Percentiles rank a stretch among this genome's conserved stretches.
Evolutionary conservation across 75 land plant genomes (phyloP).

Genomic region (Sequoia sempervirens): DNA sequence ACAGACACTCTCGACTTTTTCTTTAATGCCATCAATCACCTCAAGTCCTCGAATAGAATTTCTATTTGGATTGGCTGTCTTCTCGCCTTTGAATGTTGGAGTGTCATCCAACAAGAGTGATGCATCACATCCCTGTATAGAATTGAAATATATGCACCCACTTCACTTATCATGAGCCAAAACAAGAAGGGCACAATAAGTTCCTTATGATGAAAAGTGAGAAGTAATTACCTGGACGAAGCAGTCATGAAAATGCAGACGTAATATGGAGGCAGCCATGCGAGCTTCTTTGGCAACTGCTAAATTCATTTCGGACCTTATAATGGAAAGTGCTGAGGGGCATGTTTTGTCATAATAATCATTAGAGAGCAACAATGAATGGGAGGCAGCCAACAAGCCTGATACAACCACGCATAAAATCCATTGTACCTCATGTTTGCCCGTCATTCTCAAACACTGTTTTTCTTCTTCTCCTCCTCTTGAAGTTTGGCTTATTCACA

Average conservation of each 20-base stretch:
- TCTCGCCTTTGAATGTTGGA: neutral
- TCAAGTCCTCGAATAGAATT: slow-evolving; percentile 7
- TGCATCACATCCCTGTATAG: slow-evolving; percentile 6
- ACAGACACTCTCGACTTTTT: neutral
- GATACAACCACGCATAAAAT: neutral
- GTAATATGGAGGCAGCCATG: slow-evolving; percentile 44
- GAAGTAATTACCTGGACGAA: slow-evolving; percentile 55
- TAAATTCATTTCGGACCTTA: slow-evolving; percentile 43
- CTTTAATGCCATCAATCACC: slow-evolving; percentile 3
- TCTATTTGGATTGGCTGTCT: neutral
- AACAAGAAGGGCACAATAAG: too few species aligned
- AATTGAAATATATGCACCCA: too few species aligned
- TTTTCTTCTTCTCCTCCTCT: neutral
- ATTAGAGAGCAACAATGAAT: slow-evolving; percentile 17
- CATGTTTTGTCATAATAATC: slow-evolving; percentile 53
- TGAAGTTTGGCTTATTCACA: neutral
- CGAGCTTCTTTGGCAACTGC: slow-evolving; percentile 41
- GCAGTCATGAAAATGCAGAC: slow-evolving; percentile 73
- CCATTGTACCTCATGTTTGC: neutral
- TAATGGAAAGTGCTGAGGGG: slow-evolving; percentile 30
- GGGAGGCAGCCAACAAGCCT: neutral
- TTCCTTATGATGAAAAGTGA: too few species aligned
- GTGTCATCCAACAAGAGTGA: slow-evolving; percentile 8
- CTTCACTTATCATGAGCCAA: too few species aligned
- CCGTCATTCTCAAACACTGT: neutral